phyloP scores from a whole-genome alignment of 179 eudicot species.

The Dionaea muscipula region DNA sequence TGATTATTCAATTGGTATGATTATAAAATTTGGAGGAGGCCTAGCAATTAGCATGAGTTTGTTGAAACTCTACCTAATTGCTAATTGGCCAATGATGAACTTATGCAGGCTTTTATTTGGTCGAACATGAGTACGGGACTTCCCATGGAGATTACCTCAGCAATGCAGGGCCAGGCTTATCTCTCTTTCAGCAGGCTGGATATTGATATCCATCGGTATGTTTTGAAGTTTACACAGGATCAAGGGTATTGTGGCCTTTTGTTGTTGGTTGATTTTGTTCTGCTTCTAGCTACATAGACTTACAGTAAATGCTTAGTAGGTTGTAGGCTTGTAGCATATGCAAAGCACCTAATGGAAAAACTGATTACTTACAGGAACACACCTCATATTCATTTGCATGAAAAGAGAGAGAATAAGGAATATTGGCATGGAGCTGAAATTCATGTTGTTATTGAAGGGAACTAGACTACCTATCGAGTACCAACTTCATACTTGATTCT shows the following conservation, averaged over 20 bases:
- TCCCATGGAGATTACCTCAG: constrained; percentile 89
- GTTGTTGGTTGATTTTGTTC: not conserved
- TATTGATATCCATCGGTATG: constrained; percentile 87
- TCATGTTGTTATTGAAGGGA: constrained; percentile 96
- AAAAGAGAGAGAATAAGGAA: constrained; percentile 63
- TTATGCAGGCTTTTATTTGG: constrained; percentile 87
- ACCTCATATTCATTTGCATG: constrained; percentile 90
- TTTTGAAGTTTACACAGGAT: constrained; percentile 4
- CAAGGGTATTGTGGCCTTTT: not conserved
- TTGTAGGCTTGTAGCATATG: not conserved
- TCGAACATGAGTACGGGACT: constrained; percentile 99
- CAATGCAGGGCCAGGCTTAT: constrained; percentile 70
- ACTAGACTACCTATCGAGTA: constrained; percentile 98
- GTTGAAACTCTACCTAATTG: no score
- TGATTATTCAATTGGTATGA: no score
- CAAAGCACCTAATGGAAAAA: constrained; percentile 3
- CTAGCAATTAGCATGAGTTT: no score
- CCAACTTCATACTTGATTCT: constrained; percentile 10
- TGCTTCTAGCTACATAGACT: not conserved
- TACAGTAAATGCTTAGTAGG: not conserved
- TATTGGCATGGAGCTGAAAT: constrained; percentile 98
- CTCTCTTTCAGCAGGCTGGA: constrained; percentile 84
- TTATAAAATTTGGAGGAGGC: no score
- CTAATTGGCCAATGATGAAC: not conserved
- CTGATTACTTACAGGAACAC: constrained; percentile 44